Evolutionary conservation across 1,284 basidiomycete genomes (phyloP), one percentile per base, ranked within the genome.

Genomic region (Ustilago shanxiensis): DNA sequence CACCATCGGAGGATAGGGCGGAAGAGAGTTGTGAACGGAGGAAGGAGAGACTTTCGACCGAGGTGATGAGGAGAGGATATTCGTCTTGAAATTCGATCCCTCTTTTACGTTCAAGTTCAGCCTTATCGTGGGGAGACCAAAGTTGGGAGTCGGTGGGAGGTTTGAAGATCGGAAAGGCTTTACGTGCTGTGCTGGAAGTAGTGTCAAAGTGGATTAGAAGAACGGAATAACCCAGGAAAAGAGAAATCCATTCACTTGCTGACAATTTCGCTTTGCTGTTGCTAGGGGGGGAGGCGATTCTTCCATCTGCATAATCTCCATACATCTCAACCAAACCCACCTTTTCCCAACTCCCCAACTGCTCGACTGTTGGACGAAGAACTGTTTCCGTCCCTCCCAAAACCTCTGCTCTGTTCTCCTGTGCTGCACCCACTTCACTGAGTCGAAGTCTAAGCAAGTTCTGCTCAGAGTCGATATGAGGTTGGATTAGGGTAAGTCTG

Each of bases 61-160:
- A 79, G 6, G 81, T 65, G 18, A 83, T 61, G 3, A 81, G 66
- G 0, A 83, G 71, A 3, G 81, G 81, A 50, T 83, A 83, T 33
- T 79, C 77, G 55, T 83, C 79, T 41, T 80, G 78, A 33, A 81
- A 83, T 41, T 81, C 79, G 33, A 83, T 68, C 0, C 74, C 74
- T 13, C 72, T 65, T 29, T 58, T 64, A 2, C 68, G 59, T 13
- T 72, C 14, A 14, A 82, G 37, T 53, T 75, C 75, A 1, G 18
- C 24, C 2, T 44, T 31, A 41, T 75, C 72, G 1, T 0, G 0
- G 1, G 8, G 18, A 0, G 53, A 53, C 73, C 65, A 69, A 0
- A 26, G 3, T 2, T 18, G 0, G 2, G 44, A n/a, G 33, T 77
- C 66, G 18, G 44, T 29, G 18, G 81, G 78, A 0, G 78, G 72